Base-by-base conservation (phyloP, 352 stramenopile genomes). In the Hyphochytrium catenoides region DNA sequence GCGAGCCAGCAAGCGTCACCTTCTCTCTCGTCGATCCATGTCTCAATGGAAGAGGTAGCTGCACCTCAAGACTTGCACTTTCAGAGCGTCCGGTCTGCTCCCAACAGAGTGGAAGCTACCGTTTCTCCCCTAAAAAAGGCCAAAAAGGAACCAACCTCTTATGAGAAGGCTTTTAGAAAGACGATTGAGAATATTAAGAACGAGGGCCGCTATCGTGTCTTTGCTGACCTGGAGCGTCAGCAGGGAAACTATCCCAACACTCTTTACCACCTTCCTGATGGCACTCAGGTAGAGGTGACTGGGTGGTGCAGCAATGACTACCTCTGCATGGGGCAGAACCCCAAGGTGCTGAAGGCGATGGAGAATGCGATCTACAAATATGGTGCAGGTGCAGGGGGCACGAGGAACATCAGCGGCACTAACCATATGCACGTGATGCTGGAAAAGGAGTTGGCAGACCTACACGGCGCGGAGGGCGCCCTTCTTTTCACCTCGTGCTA, bases 231-330 rank as follows among this genome's bases (percentile, higher is more conserved):
- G 19, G 73, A 86, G 50, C 69, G 73, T 47, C 67, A 87, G 43
- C 63, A 66, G 35, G 73, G 73, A 31, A 52, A 66, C 24, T 87
- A 84, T 52, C 73, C 73, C 23, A 55, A 62, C 18, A 57, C 68
- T 5, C 78, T 61, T 16, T 72, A 77, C 51, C 63, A 81, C 50
- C 43, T 64, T 40, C 48, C 60, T 20, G 47, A 65, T 24, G 62
- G 65, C 16, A n/a, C n/a, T 15, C 71, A 59, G 14, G 81, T 81
- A 50, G 69, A 81, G 42, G 69, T 89, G 15, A 62, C 82, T 8
- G 68, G 64, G 14, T 89, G 72, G 72, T 89, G 74, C 62, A 70
- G 50, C 12, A 89, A 89, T 42, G 72, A 89, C 50, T 89, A 89
- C 45, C 32, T 89, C 31, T 71, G 63, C 41, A 87, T 89, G 74